Percentiles rank a stretch among this genome's conserved stretches.
Evolutionary conservation across 75 land plant species (phyloP).

Genomic region (Pseudotsuga menziesii): DNA sequence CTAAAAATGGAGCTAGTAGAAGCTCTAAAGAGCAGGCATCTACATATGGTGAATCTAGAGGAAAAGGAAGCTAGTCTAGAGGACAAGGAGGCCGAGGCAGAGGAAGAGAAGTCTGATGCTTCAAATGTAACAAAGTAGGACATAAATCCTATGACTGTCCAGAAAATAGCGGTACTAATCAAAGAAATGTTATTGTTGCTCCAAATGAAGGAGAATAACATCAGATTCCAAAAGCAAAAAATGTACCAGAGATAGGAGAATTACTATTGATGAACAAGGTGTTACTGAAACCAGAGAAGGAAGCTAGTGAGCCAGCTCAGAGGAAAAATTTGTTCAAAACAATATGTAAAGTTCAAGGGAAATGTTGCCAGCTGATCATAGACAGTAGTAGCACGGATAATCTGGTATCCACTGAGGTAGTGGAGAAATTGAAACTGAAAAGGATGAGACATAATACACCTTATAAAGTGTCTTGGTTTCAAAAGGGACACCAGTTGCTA

Average conservation of each 20-base stretch:
- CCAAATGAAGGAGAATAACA: neutral
- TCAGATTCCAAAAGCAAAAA: neutral
- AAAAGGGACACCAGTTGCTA: neutral
- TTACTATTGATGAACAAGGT: neutral
- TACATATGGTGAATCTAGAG: neutral
- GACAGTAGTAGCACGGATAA: slow-evolving; percentile 2
- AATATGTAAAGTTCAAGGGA: neutral
- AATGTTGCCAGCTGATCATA: neutral
- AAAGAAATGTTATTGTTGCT: too few relatives aligned
- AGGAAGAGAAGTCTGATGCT: neutral
- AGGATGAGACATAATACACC: neutral
- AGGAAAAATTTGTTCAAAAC: neutral
- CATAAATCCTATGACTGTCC: neutral
- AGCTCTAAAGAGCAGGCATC: neutral
- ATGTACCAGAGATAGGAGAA: too few relatives aligned
- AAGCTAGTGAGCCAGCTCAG: neutral
- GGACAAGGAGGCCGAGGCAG: neutral
- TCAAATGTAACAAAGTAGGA: neutral
- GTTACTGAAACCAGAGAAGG: neutral
- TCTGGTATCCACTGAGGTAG: neutral
- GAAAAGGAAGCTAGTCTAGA: too few relatives aligned
- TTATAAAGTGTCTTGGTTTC: slow-evolving; percentile 3
- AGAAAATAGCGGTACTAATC: neutral
- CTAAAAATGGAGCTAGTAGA: neutral
- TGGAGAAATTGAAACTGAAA: neutral